Percentiles rank a stretch among this genome's conserved stretches.
These are phyloP conservation scores for Mycena kentingensis DNA, from an alignment of 768 basidiomycete species.

Conservation along the genomic window DNA sequence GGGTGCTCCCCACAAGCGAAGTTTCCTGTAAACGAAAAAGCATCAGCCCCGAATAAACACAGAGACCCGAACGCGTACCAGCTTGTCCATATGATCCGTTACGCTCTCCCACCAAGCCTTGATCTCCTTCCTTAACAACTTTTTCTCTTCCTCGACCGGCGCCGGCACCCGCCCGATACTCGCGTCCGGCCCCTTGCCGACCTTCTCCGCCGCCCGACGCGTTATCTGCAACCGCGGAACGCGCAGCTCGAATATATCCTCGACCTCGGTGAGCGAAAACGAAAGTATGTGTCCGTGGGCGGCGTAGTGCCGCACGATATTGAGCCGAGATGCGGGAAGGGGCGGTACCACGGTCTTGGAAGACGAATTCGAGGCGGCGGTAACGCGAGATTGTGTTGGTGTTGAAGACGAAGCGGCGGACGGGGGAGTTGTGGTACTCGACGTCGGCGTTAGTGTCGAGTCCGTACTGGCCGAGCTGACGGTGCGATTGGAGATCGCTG, in stretches of 20 bases:
- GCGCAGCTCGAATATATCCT: constrained; percentile 62
- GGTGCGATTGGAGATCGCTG: neutral
- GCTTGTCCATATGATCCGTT: constrained; percentile 57
- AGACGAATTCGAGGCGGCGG: neutral
- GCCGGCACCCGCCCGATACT: constrained; percentile 8
- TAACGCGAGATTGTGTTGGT: neutral
- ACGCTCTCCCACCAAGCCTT: constrained; percentile 67
- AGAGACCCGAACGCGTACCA: constrained; percentile 43
- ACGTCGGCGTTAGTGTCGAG: neutral
- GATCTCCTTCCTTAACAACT: constrained; percentile 59
- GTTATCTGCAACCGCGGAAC: constrained; percentile 63
- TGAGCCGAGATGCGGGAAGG: constrained; percentile 36
- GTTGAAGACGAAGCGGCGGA: neutral
- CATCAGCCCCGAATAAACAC: neutral
- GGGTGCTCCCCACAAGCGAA: constrained; percentile 32
- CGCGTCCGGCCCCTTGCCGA: neutral
- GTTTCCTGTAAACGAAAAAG: constrained; percentile 43
- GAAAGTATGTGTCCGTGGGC: constrained; percentile 36
- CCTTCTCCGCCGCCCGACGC: constrained; percentile 17
- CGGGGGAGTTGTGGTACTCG: neutral
- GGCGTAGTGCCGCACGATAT: constrained; percentile 47
- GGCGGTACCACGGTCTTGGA: constrained; percentile 16
- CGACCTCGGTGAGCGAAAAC: constrained; percentile 46
- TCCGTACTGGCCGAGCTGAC: neutral
- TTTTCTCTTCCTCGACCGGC: constrained; percentile 44